Evolutionary conservation across 83 land plant species (phyloP), one percentile per base, ranked within the genome.

Genomic region (Thuja plicata): DNA sequence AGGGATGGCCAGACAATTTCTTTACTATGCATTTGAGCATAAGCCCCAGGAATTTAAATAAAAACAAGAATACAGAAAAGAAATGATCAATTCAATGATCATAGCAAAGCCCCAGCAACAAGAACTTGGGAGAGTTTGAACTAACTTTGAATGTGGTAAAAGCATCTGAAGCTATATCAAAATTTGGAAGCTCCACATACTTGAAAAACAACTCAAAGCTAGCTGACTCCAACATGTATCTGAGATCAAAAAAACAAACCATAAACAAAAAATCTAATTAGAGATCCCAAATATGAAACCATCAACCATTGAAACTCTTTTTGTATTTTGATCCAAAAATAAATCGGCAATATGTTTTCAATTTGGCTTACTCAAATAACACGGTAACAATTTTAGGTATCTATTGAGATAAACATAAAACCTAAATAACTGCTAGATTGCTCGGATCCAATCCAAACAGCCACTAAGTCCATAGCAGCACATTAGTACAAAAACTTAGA

Each of bases 111-210:
- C 19, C 37, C 62, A 35, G 12, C 32, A 87, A 46, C 32, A 83
- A 30, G 48, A 46, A 27, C 6, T 83, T 27, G 12, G 11, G 43
- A n/a, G 24, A 40, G 34, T 12, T 82, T 43, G 73, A 76, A 83
- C 91, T 88, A 43, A 96, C 99, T 97, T 95, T 97, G 91, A 98
- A 97, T 24, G 99, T 98, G 32, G 93, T 78, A 89, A 97, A 96
- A 15, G 99, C 98, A 95, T 98, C 99, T 34, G 99, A 97, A 54
- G 98, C 96, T 91, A 96, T 94, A 88, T 97, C 99, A 91, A 98
- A 98, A 88, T 91, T 95, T 52, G 99, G 96, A 15, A 95, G 91
- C 95, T 98, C 99, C 89, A 97, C 99, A 88, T 91, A 97, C 87
- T 94, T 97, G 92, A 97, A 98, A 89, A 97, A 98, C 89, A 98